phyloP scores from a whole-genome alignment of 148 eudicot genomes.

The Selenicereus undatus region DNA sequence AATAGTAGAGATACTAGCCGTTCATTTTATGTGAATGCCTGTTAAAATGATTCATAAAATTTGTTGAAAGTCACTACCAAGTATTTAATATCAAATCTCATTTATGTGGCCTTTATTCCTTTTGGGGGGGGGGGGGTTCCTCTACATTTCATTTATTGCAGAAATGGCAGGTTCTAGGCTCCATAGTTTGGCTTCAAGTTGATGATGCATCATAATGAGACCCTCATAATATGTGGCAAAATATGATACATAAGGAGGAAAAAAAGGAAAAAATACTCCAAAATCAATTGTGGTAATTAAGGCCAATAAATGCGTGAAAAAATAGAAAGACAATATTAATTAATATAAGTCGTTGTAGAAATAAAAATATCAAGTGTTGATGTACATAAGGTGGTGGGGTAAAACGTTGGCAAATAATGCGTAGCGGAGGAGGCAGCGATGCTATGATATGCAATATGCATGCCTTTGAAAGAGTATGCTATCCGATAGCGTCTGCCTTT shows the following conservation, averaged over 20 bases:
- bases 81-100: no score
- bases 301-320: no score
- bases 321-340: no score
- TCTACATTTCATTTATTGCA: neutral
- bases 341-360: neutral
- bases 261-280: no score
- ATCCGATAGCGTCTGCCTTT: neutral
- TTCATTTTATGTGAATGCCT: no score
- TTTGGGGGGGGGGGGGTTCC: neutral
- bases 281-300: no score
- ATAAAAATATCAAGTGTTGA: no score
- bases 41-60: no score
- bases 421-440: neutral
- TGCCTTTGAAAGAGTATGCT: neutral
- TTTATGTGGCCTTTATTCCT: neutral
- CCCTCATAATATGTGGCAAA: neutral
- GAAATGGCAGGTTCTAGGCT: neutral
- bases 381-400: neutral
- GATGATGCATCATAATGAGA: neutral
- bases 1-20: no score
- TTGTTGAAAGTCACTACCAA: no score
- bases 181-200: neutral
- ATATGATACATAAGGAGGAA: no score
- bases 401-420: neutral
- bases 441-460: neutral